phyloP scores from a whole-genome alignment of 768 basidiomycete species.

The Macrocybe gigantea region DNA sequence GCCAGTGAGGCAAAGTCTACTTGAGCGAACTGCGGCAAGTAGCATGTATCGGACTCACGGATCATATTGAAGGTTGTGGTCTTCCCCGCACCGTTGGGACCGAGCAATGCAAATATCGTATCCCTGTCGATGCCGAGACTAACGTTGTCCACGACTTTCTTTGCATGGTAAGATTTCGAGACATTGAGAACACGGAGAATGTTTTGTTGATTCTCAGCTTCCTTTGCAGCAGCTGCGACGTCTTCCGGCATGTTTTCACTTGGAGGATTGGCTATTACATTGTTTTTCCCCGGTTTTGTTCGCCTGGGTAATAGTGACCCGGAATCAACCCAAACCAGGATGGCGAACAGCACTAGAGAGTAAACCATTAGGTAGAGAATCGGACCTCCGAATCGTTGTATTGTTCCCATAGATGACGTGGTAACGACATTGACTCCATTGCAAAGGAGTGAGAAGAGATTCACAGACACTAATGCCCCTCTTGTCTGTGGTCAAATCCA shows the following conservation, averaged over 20 bases:
- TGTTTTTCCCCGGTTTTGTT: conserved; percentile 29
- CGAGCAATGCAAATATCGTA: conserved; percentile 66
- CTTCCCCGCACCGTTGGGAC: conserved; percentile 82
- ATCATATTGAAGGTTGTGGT: conserved; percentile 81
- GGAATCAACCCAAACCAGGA: conserved; percentile 71
- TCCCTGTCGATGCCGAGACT: conserved; percentile 59
- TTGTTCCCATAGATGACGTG: conserved; percentile 39
- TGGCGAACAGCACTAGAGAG: conserved; percentile 46
- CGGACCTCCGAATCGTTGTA: conserved; percentile 66
- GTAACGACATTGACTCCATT: conserved; percentile 44
- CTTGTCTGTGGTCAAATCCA: conserved; percentile 39
- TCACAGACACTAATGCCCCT: conserved; percentile 69
- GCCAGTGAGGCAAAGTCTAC: background rate
- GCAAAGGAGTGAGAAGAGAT: conserved; percentile 72
- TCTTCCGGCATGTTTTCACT: conserved; percentile 28
- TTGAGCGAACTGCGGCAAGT: background rate
- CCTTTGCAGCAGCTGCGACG: conserved; percentile 47
- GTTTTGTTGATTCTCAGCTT: conserved; percentile 44
- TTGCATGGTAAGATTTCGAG: conserved; percentile 51
- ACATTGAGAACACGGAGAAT: conserved; percentile 57
- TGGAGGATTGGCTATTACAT: conserved; percentile 6
- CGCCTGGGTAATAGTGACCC: conserved; percentile 47
- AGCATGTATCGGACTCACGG: conserved; percentile 34
- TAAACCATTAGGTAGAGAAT: conserved; percentile 68
- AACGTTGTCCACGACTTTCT: conserved; percentile 67